phyloP scores from a whole-genome alignment of 139 green algal genomes.

The Tetraselmis chui region DNA sequence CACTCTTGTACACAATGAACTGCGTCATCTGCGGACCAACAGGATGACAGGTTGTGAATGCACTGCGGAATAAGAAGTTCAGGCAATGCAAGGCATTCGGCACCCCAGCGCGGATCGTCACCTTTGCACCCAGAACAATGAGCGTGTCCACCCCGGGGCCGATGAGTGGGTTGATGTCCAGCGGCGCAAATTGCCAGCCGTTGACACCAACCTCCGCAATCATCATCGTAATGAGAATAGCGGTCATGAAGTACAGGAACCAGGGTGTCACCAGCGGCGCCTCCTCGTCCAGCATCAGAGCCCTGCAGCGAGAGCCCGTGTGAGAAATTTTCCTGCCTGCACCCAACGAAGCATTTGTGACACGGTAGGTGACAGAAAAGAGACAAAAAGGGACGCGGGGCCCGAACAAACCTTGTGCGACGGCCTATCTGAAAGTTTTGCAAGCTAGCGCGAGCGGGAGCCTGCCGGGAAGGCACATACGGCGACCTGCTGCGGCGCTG shows the following conservation, averaged over 20 bases:
- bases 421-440: neutral
- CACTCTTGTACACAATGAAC: neutral
- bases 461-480: neutral
- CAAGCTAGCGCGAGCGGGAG: no score
- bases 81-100: no score
- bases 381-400: no score
- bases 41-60: no score
- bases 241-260: neutral
- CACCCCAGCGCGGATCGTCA: no score
- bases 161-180: constrained; percentile 41
- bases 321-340: no score
- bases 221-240: constrained; percentile 5
- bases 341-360: no score
- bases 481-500: neutral
- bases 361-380: no score
- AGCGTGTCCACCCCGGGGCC: constrained; percentile 24
- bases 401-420: neutral
- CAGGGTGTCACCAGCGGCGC: neutral
- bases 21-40: neutral
- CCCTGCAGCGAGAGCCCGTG: no score
- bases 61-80: no score
- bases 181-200: constrained; percentile 21
- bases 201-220: neutral
- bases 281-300: neutral
- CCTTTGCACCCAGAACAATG: constrained; percentile 23